Evolutionary conservation across 192 early-diverging fungal species (phyloP).

Genomic region (Thoreauomyces humboldtii): DNA sequence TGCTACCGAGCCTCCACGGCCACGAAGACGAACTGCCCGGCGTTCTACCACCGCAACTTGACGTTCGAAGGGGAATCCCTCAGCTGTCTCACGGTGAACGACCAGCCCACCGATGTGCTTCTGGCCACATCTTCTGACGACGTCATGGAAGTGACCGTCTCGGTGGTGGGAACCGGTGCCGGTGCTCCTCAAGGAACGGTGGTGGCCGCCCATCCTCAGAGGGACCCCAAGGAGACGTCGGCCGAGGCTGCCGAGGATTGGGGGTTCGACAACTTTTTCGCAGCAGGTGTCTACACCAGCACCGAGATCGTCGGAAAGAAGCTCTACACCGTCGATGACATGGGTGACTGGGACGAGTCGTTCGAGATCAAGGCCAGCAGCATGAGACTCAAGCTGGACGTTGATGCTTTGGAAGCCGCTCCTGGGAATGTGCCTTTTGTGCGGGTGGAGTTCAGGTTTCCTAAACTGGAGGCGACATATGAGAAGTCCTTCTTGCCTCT

Average conservation of each 20-base stretch:
- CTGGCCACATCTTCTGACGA: slow-evolving; percentile 33
- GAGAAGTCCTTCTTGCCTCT: slow-evolving; percentile 41
- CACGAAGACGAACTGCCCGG: slow-evolving; percentile 7
- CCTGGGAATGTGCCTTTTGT: slow-evolving; percentile 10
- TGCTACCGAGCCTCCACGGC: slow-evolving; percentile 26
- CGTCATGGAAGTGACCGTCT: slow-evolving; percentile 18
- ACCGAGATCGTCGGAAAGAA: slow-evolving; percentile 41
- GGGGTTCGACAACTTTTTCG: slow-evolving; percentile 42
- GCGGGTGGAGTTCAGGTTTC: slow-evolving; percentile 41
- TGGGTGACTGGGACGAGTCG: slow-evolving; percentile 24
- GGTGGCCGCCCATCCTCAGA: slow-evolving; percentile 33
- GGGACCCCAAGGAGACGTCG: not conserved
- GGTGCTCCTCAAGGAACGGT: slow-evolving; percentile 24
- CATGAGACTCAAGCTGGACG: slow-evolving; percentile 32
- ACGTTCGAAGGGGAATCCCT: slow-evolving; percentile 26
- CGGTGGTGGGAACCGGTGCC: slow-evolving; percentile 18
- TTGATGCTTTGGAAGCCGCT: not conserved
- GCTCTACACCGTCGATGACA: slow-evolving; percentile 31
- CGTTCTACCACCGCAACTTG: slow-evolving; percentile 10
- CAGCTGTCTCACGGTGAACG: slow-evolving; percentile 40
- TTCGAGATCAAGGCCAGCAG: slow-evolving; percentile 38
- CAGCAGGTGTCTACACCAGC: slow-evolving; percentile 26
- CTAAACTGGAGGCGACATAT: slow-evolving; percentile 42
- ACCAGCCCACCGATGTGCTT: slow-evolving; percentile 18
- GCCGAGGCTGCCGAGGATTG: not conserved